Conservation (phyloP, 2,329 filamentous ascomycete genomes). For the Pseudovirgaria hyperparasitica region DNA sequence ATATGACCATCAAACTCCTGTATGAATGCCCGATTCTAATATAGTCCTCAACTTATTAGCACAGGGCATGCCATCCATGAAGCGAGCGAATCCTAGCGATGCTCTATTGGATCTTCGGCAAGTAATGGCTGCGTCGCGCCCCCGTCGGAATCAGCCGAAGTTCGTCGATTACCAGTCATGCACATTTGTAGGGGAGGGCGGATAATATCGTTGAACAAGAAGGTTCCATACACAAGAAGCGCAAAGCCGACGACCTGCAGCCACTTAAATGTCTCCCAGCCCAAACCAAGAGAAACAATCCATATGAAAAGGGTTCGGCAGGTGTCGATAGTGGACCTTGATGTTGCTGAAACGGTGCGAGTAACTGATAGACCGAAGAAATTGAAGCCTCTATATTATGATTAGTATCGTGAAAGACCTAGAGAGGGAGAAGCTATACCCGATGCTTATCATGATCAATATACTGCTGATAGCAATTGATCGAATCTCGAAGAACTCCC, state of each 20-base stretch:
- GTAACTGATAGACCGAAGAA: slow-evolving; percentile 96
- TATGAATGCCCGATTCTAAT: too few relatives aligned
- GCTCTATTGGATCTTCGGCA: too few relatives aligned
- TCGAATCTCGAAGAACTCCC: slow-evolving; percentile 61
- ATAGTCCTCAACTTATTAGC: too few relatives aligned
- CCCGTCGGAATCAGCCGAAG: too few relatives aligned
- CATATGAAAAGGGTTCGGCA: slow-evolving; percentile 97
- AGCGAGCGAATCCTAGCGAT: too few relatives aligned
- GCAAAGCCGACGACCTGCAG: slow-evolving; percentile 83
- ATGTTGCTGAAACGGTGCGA: slow-evolving; percentile 76
- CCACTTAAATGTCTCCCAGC: slow-evolving; percentile 98
- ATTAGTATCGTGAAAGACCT: slow-evolving; percentile 3
- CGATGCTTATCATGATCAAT: slow-evolving; percentile 94
- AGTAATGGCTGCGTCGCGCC: too few relatives aligned
- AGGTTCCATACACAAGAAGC: slow-evolving; percentile 89
- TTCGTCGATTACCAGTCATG: slow-evolving; percentile 24
- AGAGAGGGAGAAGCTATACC: slow-evolving; percentile 43
- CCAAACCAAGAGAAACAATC: slow-evolving; percentile 82
- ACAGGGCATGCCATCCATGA: too few relatives aligned
- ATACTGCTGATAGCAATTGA: slow-evolving; percentile 65
- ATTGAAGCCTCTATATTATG: slow-evolving; percentile 70
- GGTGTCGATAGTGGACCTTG: slow-evolving; percentile 91
- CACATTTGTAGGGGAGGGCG: slow-evolving; percentile 62
- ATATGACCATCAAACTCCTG: too few relatives aligned
- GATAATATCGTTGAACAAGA: slow-evolving; percentile 92